Evolutionary conservation across 306 rosid genomes (phyloP), one percentile per base, ranked within the genome.

Genomic region (Fagus sylvatica): DNA sequence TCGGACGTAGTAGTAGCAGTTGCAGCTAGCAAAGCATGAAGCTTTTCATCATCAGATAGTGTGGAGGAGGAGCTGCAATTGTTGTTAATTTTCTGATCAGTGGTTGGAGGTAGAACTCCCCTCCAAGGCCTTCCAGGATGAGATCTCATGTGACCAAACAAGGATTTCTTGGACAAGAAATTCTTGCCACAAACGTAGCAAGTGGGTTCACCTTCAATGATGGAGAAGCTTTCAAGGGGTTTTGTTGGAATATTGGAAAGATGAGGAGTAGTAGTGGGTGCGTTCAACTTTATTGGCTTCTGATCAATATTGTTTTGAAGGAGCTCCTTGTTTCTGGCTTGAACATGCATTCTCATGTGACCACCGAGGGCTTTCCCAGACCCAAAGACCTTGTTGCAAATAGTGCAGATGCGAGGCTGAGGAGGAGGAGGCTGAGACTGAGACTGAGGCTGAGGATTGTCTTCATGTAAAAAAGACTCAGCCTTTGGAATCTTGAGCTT

Each of bases 291-390:
- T 22, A 22, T 42, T n/a, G 32, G 40, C 16, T n/a, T 55, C 12
- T 56, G 64, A 22, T 22, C 28, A 22, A 22, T 22, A 56, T 19
- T 56, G 13, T 56, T 56, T 15, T 62, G 17, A n/a, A 65, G 71
- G 49, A 65, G 71, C 13, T 65, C 48, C 28, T 65, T 65, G 22
- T 65, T 16, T 65, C 13, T 57, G 19, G 66, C 53, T 1, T 49
- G 28, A 19, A 49, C 34, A 72, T 89, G 92, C 74, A 86, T 81
- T 76, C 87, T 84, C 84, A 59, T 82, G 79, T 88, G 92, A 41
- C 92, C 92, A 30, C 86, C 92, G 0, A 86, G 80, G 8, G 92
- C 88, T 69, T 86, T 88, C 0, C 87, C 85, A 15, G 85, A 81
- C 49, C 39, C 59, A 34, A 86, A 86, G 4, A 73, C 73, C 75